These are phyloP conservation scores for Neurospora sp. DNA, from an alignment of 495 filamentous ascomycete species.

Conservation along the genomic window DNA sequence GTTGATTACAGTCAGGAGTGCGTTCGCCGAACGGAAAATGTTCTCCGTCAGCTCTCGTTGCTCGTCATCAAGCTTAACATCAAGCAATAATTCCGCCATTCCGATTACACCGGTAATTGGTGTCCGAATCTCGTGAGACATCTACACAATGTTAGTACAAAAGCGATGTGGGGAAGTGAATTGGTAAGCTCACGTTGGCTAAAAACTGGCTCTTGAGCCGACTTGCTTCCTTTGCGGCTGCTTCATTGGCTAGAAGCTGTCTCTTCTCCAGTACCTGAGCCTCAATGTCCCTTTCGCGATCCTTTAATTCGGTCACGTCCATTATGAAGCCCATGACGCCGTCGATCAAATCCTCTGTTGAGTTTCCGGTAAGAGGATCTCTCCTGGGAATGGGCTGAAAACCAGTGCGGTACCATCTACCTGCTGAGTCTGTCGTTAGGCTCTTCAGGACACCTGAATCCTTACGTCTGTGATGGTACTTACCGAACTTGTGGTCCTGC, in stretches of 20 bases:
- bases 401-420: conserved; percentile 54
- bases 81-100: conserved; percentile 59
- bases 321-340: conserved; percentile 60
- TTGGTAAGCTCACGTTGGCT: conserved; percentile 36
- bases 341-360: conserved; percentile 39
- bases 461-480: neutral
- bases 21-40: conserved; percentile 70
- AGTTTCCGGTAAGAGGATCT: conserved; percentile 33
- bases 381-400: conserved; percentile 49
- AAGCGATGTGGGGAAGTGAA: too few species aligned
- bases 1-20: conserved; percentile 79
- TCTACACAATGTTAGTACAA: conserved; percentile 29
- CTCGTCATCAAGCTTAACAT: conserved; percentile 54
- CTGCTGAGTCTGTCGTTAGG: conserved; percentile 22
- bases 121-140: conserved; percentile 86
- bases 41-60: conserved; percentile 68
- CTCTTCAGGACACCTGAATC: neutral
- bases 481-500: conserved; percentile 39
- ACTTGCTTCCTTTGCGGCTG: conserved; percentile 59
- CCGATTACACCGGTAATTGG: conserved; percentile 58
- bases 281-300: conserved; percentile 45
- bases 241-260: conserved; percentile 52
- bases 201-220: conserved; percentile 59
- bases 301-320: conserved; percentile 57
- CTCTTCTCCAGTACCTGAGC: conserved; percentile 51